Evolutionary conservation across 2,329 filamentous ascomycete genomes (phyloP), one percentile per base, ranked within the genome.

Genomic region (Curvularia sp.): DNA sequence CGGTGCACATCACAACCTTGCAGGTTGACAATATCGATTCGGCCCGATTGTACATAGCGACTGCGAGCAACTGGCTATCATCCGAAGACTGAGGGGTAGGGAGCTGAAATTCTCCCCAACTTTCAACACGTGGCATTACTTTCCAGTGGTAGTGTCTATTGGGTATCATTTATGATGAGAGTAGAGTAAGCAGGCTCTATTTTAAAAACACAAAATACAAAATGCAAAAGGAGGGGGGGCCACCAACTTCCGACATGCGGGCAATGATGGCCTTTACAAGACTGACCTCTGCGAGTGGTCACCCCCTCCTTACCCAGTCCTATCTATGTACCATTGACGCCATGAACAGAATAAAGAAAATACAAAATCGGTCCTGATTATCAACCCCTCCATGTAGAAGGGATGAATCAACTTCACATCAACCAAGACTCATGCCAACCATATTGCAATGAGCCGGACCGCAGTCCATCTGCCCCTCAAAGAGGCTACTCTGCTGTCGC

Each of bases 341-440:
- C 62, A n/a, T 46, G 57, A 53, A 62, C 53, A 53, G 43, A 64
- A 50, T 33, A n/a, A 30, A 55, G 5, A 57, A 48, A 49, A 52
- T 58, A 57, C 50, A 50, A 50, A 41, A 35, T 38, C 4, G 24
- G 7, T 4, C 33, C 35, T 30, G 10, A 50, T 41, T 4, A 5
- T 13, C 28, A 15, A 49, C 50, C 57, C 59, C 50, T 58, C 58
- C 52, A 52, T 62, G 57, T 62, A 60, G 55, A 58, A 58, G 55
- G 50, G 49, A 69, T 67, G 63, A 67, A 64, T 49, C 48, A 41
- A 41, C 67, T 61, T 68, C 53, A 55, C 55, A 66, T 65, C 63
- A 61, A 55, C 67, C 62, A 61, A 58, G 44, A 63, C 67, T 69
- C 66, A 69, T 69, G 65, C 66, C 63, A 63, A 66, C 62, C 58